Evolutionary conservation across 169 alveolate genomes (phyloP), one percentile per base, ranked within the genome.

Genomic region (Plasmodium inui): DNA sequence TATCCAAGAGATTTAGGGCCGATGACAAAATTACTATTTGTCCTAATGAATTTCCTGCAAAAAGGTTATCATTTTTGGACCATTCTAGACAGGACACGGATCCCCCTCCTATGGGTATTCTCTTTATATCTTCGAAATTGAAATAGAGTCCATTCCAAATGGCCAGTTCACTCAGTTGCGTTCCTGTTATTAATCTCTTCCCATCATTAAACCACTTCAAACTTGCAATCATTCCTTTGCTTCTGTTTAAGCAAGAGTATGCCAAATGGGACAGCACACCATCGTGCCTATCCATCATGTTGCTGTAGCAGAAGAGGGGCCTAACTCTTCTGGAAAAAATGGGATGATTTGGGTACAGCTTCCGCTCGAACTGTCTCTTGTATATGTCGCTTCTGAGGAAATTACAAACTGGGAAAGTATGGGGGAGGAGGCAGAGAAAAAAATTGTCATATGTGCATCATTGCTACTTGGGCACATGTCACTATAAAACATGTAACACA

Each of bases 121-220:
- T 95, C 84, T 97, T 97, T 83, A 97, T 90, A 82, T 97, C 98
- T 37, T 97, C 98, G 81, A 97, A 97, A 34, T 96, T 97, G 84
- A 97, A 97, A 50, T 96, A 94, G 12, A 94, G 78, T 14, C 98
- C 98, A 93, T 95, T 96, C 98, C 98, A 97, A 84, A 97, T 96
- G 44, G 97, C 96, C 41, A 97, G 86, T 83, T 97, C 97, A 22
- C 98, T 98, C 6, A 97, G 97, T 72, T 96, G 98, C n/a, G 98
- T 97, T 44, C 98, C 98, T 32, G 97, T 98, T 92, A 97, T 83
- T 53, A 97, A 94, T 57, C 97, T 93, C 95, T 96, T 96, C 39
- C 98, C 98, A 73, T 96, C 96, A 61, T 98, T 98, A 92, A 97
- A 97, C 98, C 98, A 97, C 92, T 94, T 86, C 17, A 86, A 70